Conservation (phyloP, 208 protist species). For the Crithidia brevicula region DNA sequence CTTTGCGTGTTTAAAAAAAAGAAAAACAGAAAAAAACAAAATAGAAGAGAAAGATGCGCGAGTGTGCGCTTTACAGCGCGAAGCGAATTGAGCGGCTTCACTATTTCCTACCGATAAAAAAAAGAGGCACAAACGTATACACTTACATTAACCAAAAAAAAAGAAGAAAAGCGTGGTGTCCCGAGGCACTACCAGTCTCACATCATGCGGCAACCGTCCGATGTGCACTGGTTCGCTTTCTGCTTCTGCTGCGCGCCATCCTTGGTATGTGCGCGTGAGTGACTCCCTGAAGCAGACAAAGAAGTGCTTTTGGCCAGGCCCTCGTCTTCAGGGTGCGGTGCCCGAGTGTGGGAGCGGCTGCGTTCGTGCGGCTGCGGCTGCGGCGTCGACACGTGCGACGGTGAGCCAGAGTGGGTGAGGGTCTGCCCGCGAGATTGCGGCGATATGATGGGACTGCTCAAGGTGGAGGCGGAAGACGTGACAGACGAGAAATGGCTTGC, state of each 20-base stretch:
- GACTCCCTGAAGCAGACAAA: not conserved
- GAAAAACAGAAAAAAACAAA: not conserved
- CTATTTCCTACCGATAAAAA: not conserved
- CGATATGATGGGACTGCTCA: conserved; percentile 9
- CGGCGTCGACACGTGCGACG: not conserved
- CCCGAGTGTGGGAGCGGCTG: not conserved
- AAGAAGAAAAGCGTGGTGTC: not conserved
- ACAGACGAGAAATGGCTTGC: not conserved
- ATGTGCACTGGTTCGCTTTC: conserved; percentile 13
- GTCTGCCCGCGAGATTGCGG: conserved; percentile 5
- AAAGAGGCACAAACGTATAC: not conserved
- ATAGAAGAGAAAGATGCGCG: not conserved
- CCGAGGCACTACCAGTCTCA: not conserved
- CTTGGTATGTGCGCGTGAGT: not conserved
- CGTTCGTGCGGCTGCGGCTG: not conserved
- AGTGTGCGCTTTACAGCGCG: not conserved
- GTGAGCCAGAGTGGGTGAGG: conserved; percentile 6
- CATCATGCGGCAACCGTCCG: conserved; percentile 6
- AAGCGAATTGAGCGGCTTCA: too few relatives aligned
- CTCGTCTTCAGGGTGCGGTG: not conserved
- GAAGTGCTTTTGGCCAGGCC: not conserved
- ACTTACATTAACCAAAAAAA: too few relatives aligned
- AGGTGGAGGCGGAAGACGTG: not conserved
- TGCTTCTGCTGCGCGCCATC: conserved; percentile 5
- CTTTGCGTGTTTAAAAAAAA: too few relatives aligned